Evolutionary conservation across 192 early-diverging fungal genomes (phyloP).

Genomic region (Ambispora gerdemannii): DNA sequence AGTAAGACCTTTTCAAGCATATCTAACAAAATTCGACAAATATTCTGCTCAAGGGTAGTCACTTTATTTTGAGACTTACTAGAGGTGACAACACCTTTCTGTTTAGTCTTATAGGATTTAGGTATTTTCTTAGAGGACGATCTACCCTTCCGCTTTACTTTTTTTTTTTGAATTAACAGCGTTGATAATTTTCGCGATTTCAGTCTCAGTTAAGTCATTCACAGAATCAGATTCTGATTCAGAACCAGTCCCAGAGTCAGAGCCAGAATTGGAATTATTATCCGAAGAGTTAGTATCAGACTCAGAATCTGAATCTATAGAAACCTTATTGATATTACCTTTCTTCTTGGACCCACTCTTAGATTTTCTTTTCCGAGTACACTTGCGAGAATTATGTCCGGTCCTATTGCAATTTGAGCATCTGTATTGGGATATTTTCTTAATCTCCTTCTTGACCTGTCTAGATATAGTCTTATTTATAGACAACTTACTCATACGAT

Average conservation of each 20-base stretch:
- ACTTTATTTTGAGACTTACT: constrained; percentile 17
- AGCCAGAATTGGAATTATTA: constrained; percentile 13
- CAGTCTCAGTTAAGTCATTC: constrained; percentile 14
- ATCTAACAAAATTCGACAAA: constrained; percentile 24
- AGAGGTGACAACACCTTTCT: constrained; percentile 20
- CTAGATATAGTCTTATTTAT: too few relatives aligned
- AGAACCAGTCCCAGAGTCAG: constrained; percentile 3
- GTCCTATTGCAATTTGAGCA: neutral
- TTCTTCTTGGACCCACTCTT: too few relatives aligned
- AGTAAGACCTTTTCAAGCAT: constrained; percentile 29
- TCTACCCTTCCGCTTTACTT: constrained; percentile 6
- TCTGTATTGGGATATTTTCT: neutral
- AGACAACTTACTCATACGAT: too few relatives aligned
- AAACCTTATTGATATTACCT: too few relatives aligned
- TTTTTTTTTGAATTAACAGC: constrained; percentile 20
- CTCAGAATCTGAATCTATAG: too few relatives aligned
- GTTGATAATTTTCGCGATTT: constrained; percentile 16
- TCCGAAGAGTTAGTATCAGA: constrained; percentile 14
- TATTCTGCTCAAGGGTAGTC: constrained; percentile 24
- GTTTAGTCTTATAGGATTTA: constrained; percentile 16
- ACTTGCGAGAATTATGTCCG: neutral
- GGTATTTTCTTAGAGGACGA: constrained; percentile 18
- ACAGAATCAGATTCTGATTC: constrained; percentile 13
- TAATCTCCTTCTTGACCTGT: too few relatives aligned
- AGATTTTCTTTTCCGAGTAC: neutral